Evolutionary conservation across 83 land plant genomes (phyloP), one percentile per base, ranked within the genome.

Genomic region (Diphasiastrum complanatum): DNA sequence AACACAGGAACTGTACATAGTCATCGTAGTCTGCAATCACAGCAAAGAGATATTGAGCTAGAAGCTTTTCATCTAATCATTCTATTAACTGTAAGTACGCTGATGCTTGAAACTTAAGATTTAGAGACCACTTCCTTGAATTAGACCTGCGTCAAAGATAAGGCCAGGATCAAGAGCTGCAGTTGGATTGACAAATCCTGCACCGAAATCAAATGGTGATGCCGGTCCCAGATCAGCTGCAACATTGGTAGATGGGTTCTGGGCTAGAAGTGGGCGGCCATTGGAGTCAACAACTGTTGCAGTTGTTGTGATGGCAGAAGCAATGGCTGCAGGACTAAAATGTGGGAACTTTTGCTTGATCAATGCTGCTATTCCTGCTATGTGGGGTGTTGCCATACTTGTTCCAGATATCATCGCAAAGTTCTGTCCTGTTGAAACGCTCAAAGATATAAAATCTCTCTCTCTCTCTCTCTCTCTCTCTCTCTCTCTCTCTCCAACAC

Each of bases 361-460:
- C 8, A 87, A 71, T 36, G 86, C 89, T 47, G 89, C 89, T 60
- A 84, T 78, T 3, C 93, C 93, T 53, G 89, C 89, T 41, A 87
- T 60, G 64, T 84, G 93, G 33, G 93, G 93, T 49, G 93, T 88
- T 60, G 93, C 89, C 93, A 87, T 87, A 65, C 93, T 84, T 50
- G 93, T 84, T 10, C 93, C 93, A 55, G 89, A 87, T 63, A 84
- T 74, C 81, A 87, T 79, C 8, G 93, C 93, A 61, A 87, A 87
- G 11, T 49, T 69, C 63, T 87, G 81, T 37, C 92, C 92, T 85
- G 33, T 5, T 64, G 43, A 38, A n/a, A n/a, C n/a, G n/a, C n/a
- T n/a, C n/a, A n/a, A n/a, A n/a, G n/a, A n/a, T n/a, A n/a, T n/a
- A n/a, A n/a, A n/a, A n/a, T n/a, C n/a, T n/a, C n/a, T n/a, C n/a